These are phyloP conservation scores for Albophoma yamanashiensis DNA, from an alignment of 2,329 filamentous ascomycete species.

Conservation along the genomic window DNA sequence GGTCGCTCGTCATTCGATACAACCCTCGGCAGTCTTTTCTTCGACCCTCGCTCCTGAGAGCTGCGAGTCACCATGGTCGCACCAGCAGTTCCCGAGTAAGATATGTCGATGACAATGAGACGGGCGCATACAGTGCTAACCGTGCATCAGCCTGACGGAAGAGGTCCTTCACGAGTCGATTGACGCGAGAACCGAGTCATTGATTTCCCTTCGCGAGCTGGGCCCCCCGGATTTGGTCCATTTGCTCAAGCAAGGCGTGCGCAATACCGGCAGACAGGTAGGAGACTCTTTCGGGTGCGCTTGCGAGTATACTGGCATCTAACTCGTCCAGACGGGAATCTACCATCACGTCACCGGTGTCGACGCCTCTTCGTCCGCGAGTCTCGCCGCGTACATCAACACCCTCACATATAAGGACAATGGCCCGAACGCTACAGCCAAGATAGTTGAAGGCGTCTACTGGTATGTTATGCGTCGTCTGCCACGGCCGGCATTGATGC, in stretches of 20 bases:
- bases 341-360: conserved; percentile 98
- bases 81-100: conserved; percentile 68
- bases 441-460: conserved; percentile 89
- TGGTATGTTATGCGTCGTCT: conserved; percentile 47
- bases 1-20: not conserved
- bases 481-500: not conserved
- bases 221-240: conserved; percentile 94
- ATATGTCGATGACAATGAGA: not conserved
- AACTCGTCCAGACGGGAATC: conserved; percentile 58
- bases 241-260: conserved; percentile 64
- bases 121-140: conserved; percentile 10
- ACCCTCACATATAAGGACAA: conserved; percentile 85
- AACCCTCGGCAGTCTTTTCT: not conserved
- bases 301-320: conserved; percentile 5
- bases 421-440: conserved; percentile 59
- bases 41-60: conserved; percentile 1
- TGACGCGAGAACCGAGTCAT: conserved; percentile 82
- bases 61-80: conserved; percentile 48
- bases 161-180: conserved; percentile 86
- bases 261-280: conserved; percentile 48
- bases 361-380: conserved; percentile 94
- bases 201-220: conserved; percentile 78
- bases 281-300: conserved; percentile 1
- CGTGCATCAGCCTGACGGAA: conserved; percentile 66
- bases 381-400: conserved; percentile 95